These are phyloP conservation scores for Gossypium sturtianum DNA, from an alignment of 345 rosid species.

Conservation along the genomic window DNA sequence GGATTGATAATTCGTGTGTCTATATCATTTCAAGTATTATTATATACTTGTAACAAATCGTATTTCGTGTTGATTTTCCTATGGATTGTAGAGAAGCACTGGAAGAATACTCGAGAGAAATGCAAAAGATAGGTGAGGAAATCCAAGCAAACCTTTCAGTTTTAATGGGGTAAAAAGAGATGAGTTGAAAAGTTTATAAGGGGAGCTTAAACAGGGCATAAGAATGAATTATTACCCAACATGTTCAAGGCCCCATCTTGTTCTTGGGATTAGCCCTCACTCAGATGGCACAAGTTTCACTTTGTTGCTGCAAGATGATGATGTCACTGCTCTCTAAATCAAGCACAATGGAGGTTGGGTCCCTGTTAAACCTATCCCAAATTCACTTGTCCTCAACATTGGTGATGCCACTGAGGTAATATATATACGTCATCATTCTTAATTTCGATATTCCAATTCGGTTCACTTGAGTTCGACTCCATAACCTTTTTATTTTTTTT, in stretches of 20 bases:
- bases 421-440: no score
- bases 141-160: neutral
- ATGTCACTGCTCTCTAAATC: neutral
- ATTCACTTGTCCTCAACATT: neutral
- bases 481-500: no score
- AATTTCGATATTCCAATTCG: no score
- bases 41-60: no score
- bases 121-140: neutral
- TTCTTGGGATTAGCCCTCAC: neutral
- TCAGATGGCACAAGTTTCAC: neutral
- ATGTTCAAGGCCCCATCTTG: conserved; percentile 2
- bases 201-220: neutral
- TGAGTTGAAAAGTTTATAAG: neutral
- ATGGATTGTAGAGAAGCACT: neutral
- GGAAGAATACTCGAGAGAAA: neutral
- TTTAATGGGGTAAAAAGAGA: neutral
- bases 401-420: neutral
- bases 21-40: no score
- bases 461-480: no score
- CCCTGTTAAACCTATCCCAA: neutral
- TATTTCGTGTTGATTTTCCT: no score
- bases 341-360: neutral
- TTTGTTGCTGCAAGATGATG: conserved; percentile 2
- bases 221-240: neutral
- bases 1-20: no score